Conservation (phyloP, 1,284 basidiomycete genomes). For the Ustilago loliicola region DNA sequence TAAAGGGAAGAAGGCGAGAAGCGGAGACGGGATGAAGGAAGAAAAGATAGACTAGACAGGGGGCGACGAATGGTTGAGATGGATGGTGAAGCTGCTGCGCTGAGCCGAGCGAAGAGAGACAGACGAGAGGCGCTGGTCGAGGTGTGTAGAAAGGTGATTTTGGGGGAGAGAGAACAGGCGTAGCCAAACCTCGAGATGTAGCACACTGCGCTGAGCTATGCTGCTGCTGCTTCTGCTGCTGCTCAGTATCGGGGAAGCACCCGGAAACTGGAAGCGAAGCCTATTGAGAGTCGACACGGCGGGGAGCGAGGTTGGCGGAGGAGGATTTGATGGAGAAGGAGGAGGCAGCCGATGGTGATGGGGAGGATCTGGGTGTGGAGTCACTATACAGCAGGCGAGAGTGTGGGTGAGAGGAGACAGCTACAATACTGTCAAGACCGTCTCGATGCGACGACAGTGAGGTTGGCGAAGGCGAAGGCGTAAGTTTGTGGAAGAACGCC, state of each 20-base stretch:
- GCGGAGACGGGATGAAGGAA: constrained; percentile 22
- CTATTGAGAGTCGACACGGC: no score
- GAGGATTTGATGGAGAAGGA: background rate
- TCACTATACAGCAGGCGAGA: background rate
- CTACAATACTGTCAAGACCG: no score
- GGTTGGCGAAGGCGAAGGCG: background rate
- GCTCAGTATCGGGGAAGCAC: background rate
- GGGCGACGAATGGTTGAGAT: background rate
- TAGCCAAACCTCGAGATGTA: constrained; percentile 1
- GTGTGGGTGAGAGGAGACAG: background rate
- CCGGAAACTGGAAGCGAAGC: constrained; percentile 12
- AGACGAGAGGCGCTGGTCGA: background rate
- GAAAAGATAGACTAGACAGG: constrained; percentile 10
- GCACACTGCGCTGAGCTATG: background rate
- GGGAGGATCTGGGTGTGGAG: background rate
- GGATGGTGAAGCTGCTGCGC: background rate
- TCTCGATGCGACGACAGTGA: background rate
- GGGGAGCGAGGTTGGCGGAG: no score
- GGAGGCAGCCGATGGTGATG: background rate
- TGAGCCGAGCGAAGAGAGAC: constrained; percentile 2
- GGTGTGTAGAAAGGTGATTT: background rate
- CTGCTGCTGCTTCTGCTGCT: no score
- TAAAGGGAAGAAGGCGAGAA: constrained; percentile 10
- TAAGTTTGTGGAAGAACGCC: constrained; percentile 7
- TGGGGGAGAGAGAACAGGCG: constrained; percentile 1